Evolutionary conservation across 139 green algal genomes (phyloP), one percentile per base, ranked within the genome.

Genomic region (Chlorella sorokiniana): DNA sequence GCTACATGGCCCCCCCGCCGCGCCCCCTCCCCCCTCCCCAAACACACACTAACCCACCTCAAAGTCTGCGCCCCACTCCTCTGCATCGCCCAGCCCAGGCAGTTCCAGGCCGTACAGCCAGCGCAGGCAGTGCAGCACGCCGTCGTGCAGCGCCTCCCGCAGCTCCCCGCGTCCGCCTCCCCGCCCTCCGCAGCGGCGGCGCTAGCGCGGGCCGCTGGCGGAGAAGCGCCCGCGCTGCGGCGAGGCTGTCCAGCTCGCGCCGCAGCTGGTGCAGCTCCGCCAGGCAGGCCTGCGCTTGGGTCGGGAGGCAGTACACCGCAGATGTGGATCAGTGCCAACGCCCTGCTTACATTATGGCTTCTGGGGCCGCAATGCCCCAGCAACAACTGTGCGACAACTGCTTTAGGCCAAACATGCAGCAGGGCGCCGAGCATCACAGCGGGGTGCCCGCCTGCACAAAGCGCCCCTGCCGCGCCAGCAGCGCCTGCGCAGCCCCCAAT

Each of bases 91-190:
- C 41, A 56, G 40, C 5, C 59, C 59, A 25, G 59, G 75, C 14
- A 81, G 59, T 29, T 71, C 59, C 38, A 81, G 31, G 5, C 75
- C 75, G 37, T 44, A 81, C 56, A 81, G 75, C 75, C 75, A 81
- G 29, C 35, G 23, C 75, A 81, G 40, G 75, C 75, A 81, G 75
- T 81, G 75, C 40, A 70, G 75, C 29, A 59, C 7, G 8, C 73
- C 73, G 4, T 25, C 38, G 14, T 52, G 44, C 37, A 79, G 52
- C 51, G 40, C 23, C n/a, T 44, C 38, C 16, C 27, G 52, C 73
- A 79, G 38, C 27, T 79, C 73, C 7, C 35, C 54, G 1, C 37
- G 5, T 51, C 54, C 1, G 54, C 37, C 18, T 78, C 71, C 0
- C 29, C 23, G 1, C 27, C n/a, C 0, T 62, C 54, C 4, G 25